phyloP scores from a whole-genome alignment of 1,284 basidiomycete genomes.

The Golubevia pallescens region DNA sequence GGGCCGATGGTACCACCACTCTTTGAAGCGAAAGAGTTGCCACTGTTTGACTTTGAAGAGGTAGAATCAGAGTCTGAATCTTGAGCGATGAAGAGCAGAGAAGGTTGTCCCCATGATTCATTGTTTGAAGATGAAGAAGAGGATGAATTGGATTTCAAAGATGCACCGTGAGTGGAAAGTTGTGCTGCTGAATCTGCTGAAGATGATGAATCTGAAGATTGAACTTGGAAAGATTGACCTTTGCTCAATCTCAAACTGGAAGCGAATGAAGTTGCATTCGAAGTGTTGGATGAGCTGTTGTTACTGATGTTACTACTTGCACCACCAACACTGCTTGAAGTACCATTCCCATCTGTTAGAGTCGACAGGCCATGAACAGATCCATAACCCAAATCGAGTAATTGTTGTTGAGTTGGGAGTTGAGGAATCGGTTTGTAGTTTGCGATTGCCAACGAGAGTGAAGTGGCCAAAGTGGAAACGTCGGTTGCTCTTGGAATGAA shows the following conservation, averaged over 20 bases:
- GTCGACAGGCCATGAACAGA: background rate
- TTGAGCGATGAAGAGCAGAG: slow-evolving; percentile 36
- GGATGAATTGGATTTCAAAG: slow-evolving; percentile 5
- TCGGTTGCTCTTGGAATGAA: slow-evolving; percentile 9
- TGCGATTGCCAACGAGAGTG: slow-evolving; percentile 51
- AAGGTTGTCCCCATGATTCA: slow-evolving; percentile 39
- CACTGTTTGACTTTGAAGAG: slow-evolving; percentile 10
- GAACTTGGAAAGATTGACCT: background rate
- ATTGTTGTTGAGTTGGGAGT: background rate
- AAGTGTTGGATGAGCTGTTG: background rate
- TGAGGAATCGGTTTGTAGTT: slow-evolving; percentile 61
- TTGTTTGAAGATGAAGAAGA: slow-evolving; percentile 9
- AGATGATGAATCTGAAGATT: no score
- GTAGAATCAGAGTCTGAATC: background rate
- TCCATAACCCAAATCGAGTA: slow-evolving; percentile 1
- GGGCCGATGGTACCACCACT: slow-evolving; percentile 31
- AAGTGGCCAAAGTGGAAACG: slow-evolving; percentile 27
- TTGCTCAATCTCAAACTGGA: background rate
- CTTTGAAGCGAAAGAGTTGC: slow-evolving; percentile 21
- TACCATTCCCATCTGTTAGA: background rate
- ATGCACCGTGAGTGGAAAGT: slow-evolving; percentile 6
- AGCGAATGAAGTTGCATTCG: background rate
- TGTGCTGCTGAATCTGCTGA: background rate
- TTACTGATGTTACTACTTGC: background rate
- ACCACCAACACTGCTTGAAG: no score